Evolutionary conservation across 1,284 basidiomycete species (phyloP), one percentile per base, ranked within the genome.

Genomic region (Melampsora larici-populina): DNA sequence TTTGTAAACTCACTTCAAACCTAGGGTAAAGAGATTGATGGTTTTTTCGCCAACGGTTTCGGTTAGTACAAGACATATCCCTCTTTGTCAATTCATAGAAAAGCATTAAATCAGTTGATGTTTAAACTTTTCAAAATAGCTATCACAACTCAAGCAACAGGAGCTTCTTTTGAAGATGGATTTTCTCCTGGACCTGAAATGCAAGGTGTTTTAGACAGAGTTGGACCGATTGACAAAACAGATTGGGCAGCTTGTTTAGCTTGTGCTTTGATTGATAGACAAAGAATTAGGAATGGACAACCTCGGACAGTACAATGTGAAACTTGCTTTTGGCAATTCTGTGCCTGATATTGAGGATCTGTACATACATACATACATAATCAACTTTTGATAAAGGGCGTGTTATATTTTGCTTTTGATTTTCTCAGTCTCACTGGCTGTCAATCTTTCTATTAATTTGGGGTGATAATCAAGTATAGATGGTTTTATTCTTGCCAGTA

Each of bases 31-130:
- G 65, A 76, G 67, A 76, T 76, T 31, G 36, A 76, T 76, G 65
- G 31, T 3, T 75, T 76, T 76, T 69, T 76, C 33, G 43, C 67
- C 21, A 76, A 76, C 31, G 67, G 64, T 43, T 76, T 76, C 60
- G 72, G 72, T 74, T 13, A 18, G 36, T 36, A 5, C 18, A 55
- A 5, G 51, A 26, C 13, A 18, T 55, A 9, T 3, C 36, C 36
- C 9, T 36, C 36, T 9, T 36, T 36, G 3, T 36, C 5, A 36
- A 36, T 36, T 36, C 9, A 4, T 9, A 36, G 9, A 36, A 36
- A 3, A 36, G 9, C n/a, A 36, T 3, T 36, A 36, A 36, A 3
- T 36, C 36, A 36, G 9, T 36, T 36, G 36, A 36, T 36, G 3
- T 36, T 36, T 36, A 36, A 36, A 36, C 36, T 9, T 9, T 4